A percentile compares a stretch with the other conserved stretches of the same genome.
Conservation (phyloP, 2,329 filamentous ascomycete species). For the Epicoccum sorghinum region DNA sequence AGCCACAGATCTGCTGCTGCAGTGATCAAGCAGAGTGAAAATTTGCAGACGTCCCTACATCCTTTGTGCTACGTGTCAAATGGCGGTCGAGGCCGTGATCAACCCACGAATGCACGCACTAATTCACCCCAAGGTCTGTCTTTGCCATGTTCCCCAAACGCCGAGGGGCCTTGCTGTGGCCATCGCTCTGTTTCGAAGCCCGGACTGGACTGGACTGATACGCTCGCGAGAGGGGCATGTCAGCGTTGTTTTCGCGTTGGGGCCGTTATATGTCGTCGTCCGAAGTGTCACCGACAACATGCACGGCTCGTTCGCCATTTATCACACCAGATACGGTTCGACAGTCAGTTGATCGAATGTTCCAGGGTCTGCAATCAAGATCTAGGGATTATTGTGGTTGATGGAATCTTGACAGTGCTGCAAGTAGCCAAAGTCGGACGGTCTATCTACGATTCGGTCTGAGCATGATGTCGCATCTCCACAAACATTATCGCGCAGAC, state of each 20-base stretch:
- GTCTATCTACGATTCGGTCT: not conserved
- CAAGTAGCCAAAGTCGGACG: slow-evolving; percentile 8
- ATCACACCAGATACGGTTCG: not conserved
- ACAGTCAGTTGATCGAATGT: slow-evolving; percentile 3
- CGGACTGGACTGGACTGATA: slow-evolving; percentile 3
- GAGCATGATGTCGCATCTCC: slow-evolving; percentile 4
- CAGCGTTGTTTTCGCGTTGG: not conserved
- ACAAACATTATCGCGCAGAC: not conserved
- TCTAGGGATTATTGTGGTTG: slow-evolving; percentile 1
- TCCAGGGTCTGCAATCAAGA: slow-evolving; percentile 1
- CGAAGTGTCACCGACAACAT: slow-evolving; percentile 7
- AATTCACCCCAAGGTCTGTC: slow-evolving; percentile 3
- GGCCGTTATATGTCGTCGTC: slow-evolving; percentile 4
- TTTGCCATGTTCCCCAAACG: slow-evolving; percentile 5
- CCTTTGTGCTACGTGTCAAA: slow-evolving; percentile 17
- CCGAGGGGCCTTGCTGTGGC: not conserved
- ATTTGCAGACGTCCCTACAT: slow-evolving; percentile 16
- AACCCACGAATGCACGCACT: slow-evolving; percentile 2
- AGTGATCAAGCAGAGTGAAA: slow-evolving; percentile 12
- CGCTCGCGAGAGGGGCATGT: not conserved
- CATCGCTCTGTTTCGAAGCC: slow-evolving; percentile 4
- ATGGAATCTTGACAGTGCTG: slow-evolving; percentile 4
- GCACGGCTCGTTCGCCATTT: not conserved
- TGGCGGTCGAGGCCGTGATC: slow-evolving; percentile 1
- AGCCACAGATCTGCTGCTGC: slow-evolving; percentile 1